Base-by-base conservation (phyloP, 192 early-diverging fungal species). In the Hyaloraphidium curvatum region DNA sequence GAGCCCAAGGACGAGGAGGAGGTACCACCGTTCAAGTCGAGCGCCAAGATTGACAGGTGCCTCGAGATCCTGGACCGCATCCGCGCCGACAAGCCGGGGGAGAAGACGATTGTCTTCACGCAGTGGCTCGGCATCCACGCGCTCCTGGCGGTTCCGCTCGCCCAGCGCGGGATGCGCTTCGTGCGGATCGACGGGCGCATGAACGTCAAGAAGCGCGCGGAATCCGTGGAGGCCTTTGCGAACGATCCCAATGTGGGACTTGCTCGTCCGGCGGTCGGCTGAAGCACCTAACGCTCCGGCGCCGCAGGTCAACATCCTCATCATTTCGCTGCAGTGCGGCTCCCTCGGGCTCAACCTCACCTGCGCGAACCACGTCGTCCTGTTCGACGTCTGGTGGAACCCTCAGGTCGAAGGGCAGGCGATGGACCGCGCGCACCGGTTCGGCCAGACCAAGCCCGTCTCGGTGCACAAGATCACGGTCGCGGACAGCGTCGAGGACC, bases 381-480 rank as follows among this genome's bases (percentile, higher is more conserved):
- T 90, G 27, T 68, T 85, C 61, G 81, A 85, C 53, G 62, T 83
- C 33, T 90, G 87, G 87, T 48, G 43, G 43, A 48, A 48, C 43
- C 43, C 43, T 48, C 23, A 48, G 43, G 43, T 48, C 9, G 43
- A 48, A 25, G 25, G 25, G 17, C 43, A 48, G 25, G 43, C 43
- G 7, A 48, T 48, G 55, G 83, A 86, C 53, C 70, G 83, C 28
- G 81, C 78, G 1, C 81, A 83, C 59, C 79, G 78, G 17, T 78
- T 83, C 55, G 83, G 83, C 1, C 83, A 86, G 50, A 71, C 63
- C 0, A 69, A 67, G 23, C 30, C 61, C 25, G 83, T 86, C 0
- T 57, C 61, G 31, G 78, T 86, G 4, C 67, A 77, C 43, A 70
- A 78, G 30, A 55, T 86, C 1, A 72, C 68, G 17, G 69, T 82